Evolutionary conservation across 495 filamentous ascomycete species (phyloP), one percentile per base, ranked within the genome.

Genomic region (Astrothelium macrocarpum): DNA sequence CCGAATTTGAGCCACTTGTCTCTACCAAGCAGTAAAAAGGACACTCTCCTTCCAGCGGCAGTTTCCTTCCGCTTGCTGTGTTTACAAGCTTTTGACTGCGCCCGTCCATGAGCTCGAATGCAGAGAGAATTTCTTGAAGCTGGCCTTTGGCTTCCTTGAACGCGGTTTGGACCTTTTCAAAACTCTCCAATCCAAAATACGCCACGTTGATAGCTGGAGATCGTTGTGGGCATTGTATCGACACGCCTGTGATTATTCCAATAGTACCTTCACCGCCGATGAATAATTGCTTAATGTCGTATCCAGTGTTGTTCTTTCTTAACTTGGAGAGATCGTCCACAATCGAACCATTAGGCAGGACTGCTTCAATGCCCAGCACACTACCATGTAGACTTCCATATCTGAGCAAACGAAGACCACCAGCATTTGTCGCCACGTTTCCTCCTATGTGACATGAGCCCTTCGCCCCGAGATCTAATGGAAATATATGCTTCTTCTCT

Each of bases 291-390:
- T 98, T 98, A 49, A 98, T 77, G 71, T 97, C 94, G 74, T 97
- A 97, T 26, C 94, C 94, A 62, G 89, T 98, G 77, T 98, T 98
- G 80, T 98, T 97, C 79, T 98, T 98, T 59, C 95, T 86, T 43
- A 97, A 77, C 61, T 80, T 90, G 62, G 82, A 88, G 28, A 98
- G 83, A 62, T 96, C 88, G 65, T 98, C 87, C 16, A 98, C 80
- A 62, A 98, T 82, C 14, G 90, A 95, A 34, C 94, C 94, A 70
- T 97, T 89, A 7, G 94, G 88, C 34, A 97, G 77, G 20, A 98
- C 95, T 9, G 87, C 94, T 77, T 97, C 92, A 32, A 98, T 79
- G 20, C 94, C 94, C 12, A 98, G 80, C 1, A 97, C 90, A 39
- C 80, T 97, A 1, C 94, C 94, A 73, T 97, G 94, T 59, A 98